phyloP scores from a whole-genome alignment of 2,329 filamentous ascomycete species.

The Zasmidium angulare region DNA sequence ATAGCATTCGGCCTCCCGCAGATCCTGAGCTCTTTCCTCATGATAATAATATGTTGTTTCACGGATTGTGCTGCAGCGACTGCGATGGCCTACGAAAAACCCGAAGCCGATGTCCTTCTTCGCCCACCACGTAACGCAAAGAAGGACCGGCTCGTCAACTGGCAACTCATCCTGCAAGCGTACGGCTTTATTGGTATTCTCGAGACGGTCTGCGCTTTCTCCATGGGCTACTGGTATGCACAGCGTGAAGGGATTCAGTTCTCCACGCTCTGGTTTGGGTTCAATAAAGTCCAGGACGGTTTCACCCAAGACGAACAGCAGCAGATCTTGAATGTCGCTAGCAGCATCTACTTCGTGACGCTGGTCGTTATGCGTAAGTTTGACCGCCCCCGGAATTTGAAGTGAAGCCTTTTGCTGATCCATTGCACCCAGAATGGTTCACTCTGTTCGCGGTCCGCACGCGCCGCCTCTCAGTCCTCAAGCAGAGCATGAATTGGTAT shows the following conservation, averaged over 20 bases:
- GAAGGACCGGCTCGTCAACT: slow-evolving; percentile 71
- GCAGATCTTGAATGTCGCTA: slow-evolving; percentile 61
- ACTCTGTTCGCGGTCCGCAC: slow-evolving; percentile 70
- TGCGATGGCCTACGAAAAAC: slow-evolving; percentile 72
- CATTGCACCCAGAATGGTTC: slow-evolving; percentile 60
- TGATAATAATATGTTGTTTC: slow-evolving; percentile 63
- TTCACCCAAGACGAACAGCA: slow-evolving; percentile 53
- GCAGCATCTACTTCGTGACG: slow-evolving; percentile 76
- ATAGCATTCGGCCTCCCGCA: slow-evolving; percentile 72
- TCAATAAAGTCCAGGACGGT: slow-evolving; percentile 45
- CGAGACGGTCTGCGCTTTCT: slow-evolving; percentile 42
- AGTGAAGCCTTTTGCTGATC: background rate
- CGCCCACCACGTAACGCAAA: slow-evolving; percentile 67
- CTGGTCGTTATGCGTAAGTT: slow-evolving; percentile 66
- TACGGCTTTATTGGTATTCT: slow-evolving; percentile 69
- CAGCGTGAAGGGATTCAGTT: slow-evolving; percentile 62
- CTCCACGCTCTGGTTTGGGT: slow-evolving; percentile 66
- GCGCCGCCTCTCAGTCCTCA: slow-evolving; percentile 61
- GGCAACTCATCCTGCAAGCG: slow-evolving; percentile 68
- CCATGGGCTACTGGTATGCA: slow-evolving; percentile 49
- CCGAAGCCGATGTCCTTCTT: slow-evolving; percentile 72
- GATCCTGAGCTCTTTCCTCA: slow-evolving; percentile 70
- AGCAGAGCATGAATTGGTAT: slow-evolving; percentile 71
- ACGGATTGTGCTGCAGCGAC: slow-evolving; percentile 75
- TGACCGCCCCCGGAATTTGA: background rate